Evolutionary conservation across 768 basidiomycete species (phyloP).

Genomic region (Agrocybe praecox): DNA sequence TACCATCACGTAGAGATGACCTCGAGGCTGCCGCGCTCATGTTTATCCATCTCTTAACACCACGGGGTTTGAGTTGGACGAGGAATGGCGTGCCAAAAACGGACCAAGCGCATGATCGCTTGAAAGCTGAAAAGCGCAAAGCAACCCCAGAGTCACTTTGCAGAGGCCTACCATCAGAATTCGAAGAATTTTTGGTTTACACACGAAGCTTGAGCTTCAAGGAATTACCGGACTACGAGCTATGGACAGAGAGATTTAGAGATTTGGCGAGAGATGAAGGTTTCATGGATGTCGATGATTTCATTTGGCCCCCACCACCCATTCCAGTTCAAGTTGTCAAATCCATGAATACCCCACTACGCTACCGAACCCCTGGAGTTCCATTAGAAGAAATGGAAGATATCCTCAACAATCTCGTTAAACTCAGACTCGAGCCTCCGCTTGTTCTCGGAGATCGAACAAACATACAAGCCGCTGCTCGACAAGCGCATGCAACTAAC

Average conservation of each 20-base stretch:
- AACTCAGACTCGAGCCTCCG: slow-evolving; percentile 56
- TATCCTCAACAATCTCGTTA: slow-evolving; percentile 60
- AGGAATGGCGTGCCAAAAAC: slow-evolving; percentile 80
- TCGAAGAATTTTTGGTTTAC: slow-evolving; percentile 78
- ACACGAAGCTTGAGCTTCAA: slow-evolving; percentile 68
- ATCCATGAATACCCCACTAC: slow-evolving; percentile 36
- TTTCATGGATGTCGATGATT: slow-evolving; percentile 56
- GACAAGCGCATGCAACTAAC: slow-evolving; percentile 32
- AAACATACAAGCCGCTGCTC: slow-evolving; percentile 43
- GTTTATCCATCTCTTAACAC: slow-evolving; percentile 80
- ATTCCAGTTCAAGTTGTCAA: slow-evolving; percentile 33
- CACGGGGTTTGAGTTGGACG: slow-evolving; percentile 77
- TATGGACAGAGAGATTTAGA: slow-evolving; percentile 67
- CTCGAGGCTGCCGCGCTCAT: slow-evolving; percentile 77
- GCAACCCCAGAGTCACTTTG: slow-evolving; percentile 70
- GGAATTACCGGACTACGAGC: slow-evolving; percentile 68
- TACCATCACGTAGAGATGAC: slow-evolving; percentile 79
- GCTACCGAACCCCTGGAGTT: slow-evolving; percentile 36
- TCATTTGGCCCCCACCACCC: slow-evolving; percentile 73
- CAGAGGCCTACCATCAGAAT: slow-evolving; percentile 65
- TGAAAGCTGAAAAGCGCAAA: slow-evolving; percentile 65
- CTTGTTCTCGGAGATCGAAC: slow-evolving; percentile 54
- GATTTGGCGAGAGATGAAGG: slow-evolving; percentile 63
- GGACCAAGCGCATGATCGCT: slow-evolving; percentile 57
- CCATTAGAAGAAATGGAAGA: slow-evolving; percentile 49